phyloP scores from a whole-genome alignment of 2,329 filamentous ascomycete genomes.

The Colletotrichum costaricense region DNA sequence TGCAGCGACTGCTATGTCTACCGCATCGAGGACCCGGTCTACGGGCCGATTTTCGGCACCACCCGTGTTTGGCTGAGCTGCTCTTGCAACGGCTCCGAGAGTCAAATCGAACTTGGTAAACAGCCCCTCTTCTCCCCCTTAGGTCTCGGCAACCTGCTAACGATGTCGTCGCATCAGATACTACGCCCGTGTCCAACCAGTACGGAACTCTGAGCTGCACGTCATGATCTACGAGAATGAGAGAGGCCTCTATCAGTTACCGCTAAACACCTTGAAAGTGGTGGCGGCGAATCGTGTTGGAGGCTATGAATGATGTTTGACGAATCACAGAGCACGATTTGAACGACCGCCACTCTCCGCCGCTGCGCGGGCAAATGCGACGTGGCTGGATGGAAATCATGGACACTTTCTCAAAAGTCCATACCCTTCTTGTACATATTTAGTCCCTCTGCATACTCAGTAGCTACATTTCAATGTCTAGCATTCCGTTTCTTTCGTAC shows the following conservation, averaged over 20 bases:
- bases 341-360: neutral
- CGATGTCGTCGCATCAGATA: neutral
- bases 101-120: slow-evolving; percentile 23
- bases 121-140: too few relatives aligned
- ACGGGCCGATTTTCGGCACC: slow-evolving; percentile 19
- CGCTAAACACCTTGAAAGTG: neutral
- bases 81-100: slow-evolving; percentile 23
- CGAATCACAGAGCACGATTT: neutral
- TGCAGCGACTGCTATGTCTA: slow-evolving; percentile 38
- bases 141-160: neutral
- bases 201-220: slow-evolving; percentile 10
- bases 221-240: neutral
- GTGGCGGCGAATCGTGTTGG: neutral
- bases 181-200: neutral
- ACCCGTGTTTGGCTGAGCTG: slow-evolving; percentile 27
- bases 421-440: neutral
- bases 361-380: neutral
- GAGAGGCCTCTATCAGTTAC: neutral
- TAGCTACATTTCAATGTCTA: neutral
- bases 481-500: neutral
- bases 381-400: neutral
- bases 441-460: neutral
- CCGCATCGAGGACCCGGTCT: slow-evolving; percentile 31
- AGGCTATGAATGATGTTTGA: neutral
- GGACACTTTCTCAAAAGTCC: neutral